phyloP scores from a whole-genome alignment of 306 rosid species.

The Quercus bicolor region DNA sequence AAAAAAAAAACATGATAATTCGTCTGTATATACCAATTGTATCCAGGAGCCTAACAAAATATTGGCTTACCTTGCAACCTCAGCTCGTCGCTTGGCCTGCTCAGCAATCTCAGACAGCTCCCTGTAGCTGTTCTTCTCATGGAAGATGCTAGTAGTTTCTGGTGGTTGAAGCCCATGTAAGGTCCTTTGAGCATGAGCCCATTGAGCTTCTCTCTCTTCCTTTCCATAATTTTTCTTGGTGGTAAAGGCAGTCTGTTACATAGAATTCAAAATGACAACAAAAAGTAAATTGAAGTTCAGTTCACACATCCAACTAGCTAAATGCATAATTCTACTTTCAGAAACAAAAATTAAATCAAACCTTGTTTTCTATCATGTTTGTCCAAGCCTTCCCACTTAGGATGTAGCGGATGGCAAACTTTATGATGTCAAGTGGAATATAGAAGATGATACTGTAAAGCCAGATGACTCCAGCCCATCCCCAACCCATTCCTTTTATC shows the following conservation, averaged over 20 bases:
- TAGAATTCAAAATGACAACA: constrained; percentile 14
- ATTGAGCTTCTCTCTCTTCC: constrained; percentile 95
- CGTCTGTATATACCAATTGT: not conserved
- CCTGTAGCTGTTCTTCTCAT: constrained; percentile 83
- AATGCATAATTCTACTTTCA: constrained; percentile 1
- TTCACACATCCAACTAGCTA: constrained; percentile 11
- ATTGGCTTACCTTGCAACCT: constrained; percentile 77
- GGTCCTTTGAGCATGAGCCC: constrained; percentile 99
- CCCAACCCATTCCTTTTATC: constrained; percentile 87
- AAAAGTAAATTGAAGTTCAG: not conserved
- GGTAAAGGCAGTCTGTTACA: constrained; percentile 90
- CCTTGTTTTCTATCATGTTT: constrained; percentile 89
- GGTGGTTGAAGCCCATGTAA: constrained; percentile 96
- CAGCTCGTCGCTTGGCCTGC: constrained; percentile 98
- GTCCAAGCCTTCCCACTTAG: constrained; percentile 98
- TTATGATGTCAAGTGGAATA: constrained; percentile 72
- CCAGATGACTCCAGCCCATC: constrained; percentile 99
- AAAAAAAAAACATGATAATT: not conserved
- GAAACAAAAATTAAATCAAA: constrained; percentile 5
- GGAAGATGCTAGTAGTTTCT: constrained; percentile 48
- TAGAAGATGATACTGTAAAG: constrained; percentile 85
- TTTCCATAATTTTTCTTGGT: constrained; percentile 98
- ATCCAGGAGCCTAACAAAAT: not conserved
- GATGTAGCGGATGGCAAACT: constrained; percentile 82
- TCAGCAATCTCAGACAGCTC: constrained; percentile 97